Percentiles rank a stretch among this genome's conserved stretches.
These are phyloP conservation scores for Plectosphaerella sp. DNA, from an alignment of 2,329 filamentous ascomycete species.

Conservation along the genomic window DNA sequence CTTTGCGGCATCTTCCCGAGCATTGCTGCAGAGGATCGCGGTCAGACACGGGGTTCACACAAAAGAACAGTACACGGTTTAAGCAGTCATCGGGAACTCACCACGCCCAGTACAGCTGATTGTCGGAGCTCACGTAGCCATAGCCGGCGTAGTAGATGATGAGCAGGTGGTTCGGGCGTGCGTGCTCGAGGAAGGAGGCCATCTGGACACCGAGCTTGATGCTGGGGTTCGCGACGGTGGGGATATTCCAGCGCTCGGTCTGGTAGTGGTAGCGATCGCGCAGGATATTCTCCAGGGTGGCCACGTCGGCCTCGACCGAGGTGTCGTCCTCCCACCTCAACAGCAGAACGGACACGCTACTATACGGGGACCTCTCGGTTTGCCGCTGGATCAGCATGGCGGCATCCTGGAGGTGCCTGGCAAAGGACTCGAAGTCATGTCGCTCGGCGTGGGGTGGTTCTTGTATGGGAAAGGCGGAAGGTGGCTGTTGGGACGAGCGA, in stretches of 20 bases:
- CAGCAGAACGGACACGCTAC: conserved; percentile 55
- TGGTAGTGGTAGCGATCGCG: conserved; percentile 56
- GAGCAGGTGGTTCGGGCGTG: conserved; percentile 53
- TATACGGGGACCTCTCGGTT: conserved; percentile 53
- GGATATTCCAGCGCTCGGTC: conserved; percentile 58
- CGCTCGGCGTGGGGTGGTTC: conserved; percentile 41
- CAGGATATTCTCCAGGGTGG: conserved; percentile 52
- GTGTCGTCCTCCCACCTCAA: conserved; percentile 60
- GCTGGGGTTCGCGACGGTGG: conserved; percentile 53
- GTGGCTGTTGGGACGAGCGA: background rate
- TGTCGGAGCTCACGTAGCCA: conserved; percentile 53
- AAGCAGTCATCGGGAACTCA: conserved; percentile 34
- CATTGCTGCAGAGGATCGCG: conserved; percentile 38
- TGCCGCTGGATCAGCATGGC: conserved; percentile 64
- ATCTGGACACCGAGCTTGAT: conserved; percentile 59
- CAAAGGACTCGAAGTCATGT: conserved; percentile 63
- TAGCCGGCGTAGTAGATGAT: conserved; percentile 63
- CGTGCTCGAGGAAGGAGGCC: conserved; percentile 54
- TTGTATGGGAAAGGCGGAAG: conserved; percentile 25
- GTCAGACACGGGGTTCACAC: conserved; percentile 25
- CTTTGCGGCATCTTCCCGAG: conserved; percentile 53
- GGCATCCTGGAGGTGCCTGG: conserved; percentile 63
- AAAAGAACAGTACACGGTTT: background rate
- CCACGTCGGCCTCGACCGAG: conserved; percentile 47
- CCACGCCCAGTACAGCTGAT: conserved; percentile 64